phyloP scores from a whole-genome alignment of 306 rosid species.

The Vigna radiata region DNA sequence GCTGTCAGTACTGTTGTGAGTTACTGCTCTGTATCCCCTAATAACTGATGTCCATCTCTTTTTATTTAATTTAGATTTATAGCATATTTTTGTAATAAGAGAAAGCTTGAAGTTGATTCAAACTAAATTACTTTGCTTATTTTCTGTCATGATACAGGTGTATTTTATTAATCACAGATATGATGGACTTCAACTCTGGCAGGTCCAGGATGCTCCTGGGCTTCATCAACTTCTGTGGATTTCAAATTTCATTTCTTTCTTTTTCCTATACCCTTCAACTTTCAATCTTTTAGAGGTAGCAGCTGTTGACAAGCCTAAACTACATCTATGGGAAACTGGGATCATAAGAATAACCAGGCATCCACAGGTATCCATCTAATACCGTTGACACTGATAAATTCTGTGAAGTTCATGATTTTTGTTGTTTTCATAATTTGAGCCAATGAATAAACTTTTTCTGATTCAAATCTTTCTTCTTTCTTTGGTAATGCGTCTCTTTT shows the following conservation, averaged over 20 bases:
- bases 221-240: slow-evolving; percentile 86
- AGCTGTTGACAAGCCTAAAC: slow-evolving; percentile 96
- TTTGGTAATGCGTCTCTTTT: neutral
- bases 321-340: slow-evolving; percentile 99
- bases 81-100: neutral
- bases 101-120: slow-evolving; percentile 22
- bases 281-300: slow-evolving; percentile 96
- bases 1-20: slow-evolving; percentile 90
- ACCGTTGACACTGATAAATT: slow-evolving; percentile 35
- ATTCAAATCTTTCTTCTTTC: neutral
- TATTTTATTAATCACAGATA: slow-evolving; percentile 95
- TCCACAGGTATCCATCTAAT: slow-evolving; percentile 75
- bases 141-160: slow-evolving; percentile 67
- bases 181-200: slow-evolving; percentile 94
- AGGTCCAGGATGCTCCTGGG: slow-evolving; percentile 71
- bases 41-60: neutral
- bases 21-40: slow-evolving; percentile 31
- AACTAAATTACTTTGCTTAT: slow-evolving; percentile 38
- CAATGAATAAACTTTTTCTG: neutral
- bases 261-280: slow-evolving; percentile 90
- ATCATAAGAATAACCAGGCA: slow-evolving; percentile 95
- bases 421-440: neutral
- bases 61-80: slow-evolving; percentile 17
- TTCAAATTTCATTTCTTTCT: slow-evolving; percentile 81
- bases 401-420: neutral